phyloP scores from a whole-genome alignment of 805 yeast genomes.

The Monosporozyma siamensis region DNA sequence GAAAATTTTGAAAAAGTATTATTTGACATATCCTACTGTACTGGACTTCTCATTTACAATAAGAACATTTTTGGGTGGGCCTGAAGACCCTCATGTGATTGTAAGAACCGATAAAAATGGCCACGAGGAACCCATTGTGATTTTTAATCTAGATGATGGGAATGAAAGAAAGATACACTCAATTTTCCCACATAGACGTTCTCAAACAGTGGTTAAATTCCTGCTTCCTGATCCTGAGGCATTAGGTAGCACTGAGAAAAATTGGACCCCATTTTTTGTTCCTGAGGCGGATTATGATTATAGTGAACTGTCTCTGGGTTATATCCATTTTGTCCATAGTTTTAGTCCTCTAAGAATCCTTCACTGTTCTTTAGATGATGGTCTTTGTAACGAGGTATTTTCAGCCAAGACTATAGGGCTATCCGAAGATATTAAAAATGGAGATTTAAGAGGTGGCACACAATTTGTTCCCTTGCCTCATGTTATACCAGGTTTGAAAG shows the following conservation, averaged over 20 bases:
- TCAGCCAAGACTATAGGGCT: conserved; percentile 5
- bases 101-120: not conserved
- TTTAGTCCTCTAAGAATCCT: conserved; percentile 11
- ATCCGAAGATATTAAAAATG: conserved; percentile 6
- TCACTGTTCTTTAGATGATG: conserved; percentile 12
- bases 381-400: conserved; percentile 10
- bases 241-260: conserved; percentile 4
- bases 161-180: not conserved
- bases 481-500: conserved; percentile 7
- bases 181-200: not conserved
- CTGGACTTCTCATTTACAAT: too few species aligned
- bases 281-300: not conserved
- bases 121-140: not conserved
- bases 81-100: not conserved
- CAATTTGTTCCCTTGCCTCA: conserved; percentile 11
- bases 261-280: conserved; percentile 13
- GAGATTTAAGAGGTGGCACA: conserved; percentile 11
- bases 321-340: conserved; percentile 10
- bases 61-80: not conserved
- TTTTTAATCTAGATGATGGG: not conserved
- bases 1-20: not conserved
- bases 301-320: conserved; percentile 14
- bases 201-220: not conserved
- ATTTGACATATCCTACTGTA: not conserved
- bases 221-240: not conserved